Evolutionary conservation across 352 stramenopile species (phyloP).

Genomic region (Pythium angustatum): DNA sequence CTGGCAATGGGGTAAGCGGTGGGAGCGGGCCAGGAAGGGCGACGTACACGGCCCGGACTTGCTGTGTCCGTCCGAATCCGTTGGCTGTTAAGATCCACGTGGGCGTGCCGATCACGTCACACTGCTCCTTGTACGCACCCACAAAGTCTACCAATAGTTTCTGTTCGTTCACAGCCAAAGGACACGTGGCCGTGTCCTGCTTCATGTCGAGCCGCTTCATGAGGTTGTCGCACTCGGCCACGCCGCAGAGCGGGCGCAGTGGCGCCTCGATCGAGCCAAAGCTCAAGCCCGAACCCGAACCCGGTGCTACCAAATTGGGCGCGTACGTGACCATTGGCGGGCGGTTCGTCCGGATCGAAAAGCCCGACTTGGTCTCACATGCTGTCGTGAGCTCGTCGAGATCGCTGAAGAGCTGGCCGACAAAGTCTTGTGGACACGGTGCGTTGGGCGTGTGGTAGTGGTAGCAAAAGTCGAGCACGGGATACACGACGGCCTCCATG

Average conservation of each 20-base stretch:
- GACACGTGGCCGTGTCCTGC: background rate
- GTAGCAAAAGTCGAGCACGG: constrained; percentile 6
- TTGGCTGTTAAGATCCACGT: no score
- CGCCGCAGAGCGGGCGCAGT: background rate
- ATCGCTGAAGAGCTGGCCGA: background rate
- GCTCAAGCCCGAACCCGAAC: no score
- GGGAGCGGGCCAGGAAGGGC: no score
- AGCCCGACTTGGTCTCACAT: constrained; percentile 3
- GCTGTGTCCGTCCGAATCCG: no score
- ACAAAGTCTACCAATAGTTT: no score
- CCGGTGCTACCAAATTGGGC: no score
- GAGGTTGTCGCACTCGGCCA: constrained; percentile 4
- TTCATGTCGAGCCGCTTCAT: constrained; percentile 7
- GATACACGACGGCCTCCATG: background rate
- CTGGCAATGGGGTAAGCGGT: no score
- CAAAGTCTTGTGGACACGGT: background rate
- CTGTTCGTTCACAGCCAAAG: no score
- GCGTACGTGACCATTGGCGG: background rate
- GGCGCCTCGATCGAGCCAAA: background rate
- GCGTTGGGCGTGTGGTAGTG: background rate
- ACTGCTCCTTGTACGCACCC: background rate
- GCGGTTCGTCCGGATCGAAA: background rate
- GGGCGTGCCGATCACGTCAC: no score
- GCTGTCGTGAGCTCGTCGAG: background rate
- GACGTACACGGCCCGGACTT: no score